Percentiles rank a stretch among this genome's conserved stretches.
Conservation (phyloP, 768 basidiomycete genomes). For the Pisolithus orientalis region DNA sequence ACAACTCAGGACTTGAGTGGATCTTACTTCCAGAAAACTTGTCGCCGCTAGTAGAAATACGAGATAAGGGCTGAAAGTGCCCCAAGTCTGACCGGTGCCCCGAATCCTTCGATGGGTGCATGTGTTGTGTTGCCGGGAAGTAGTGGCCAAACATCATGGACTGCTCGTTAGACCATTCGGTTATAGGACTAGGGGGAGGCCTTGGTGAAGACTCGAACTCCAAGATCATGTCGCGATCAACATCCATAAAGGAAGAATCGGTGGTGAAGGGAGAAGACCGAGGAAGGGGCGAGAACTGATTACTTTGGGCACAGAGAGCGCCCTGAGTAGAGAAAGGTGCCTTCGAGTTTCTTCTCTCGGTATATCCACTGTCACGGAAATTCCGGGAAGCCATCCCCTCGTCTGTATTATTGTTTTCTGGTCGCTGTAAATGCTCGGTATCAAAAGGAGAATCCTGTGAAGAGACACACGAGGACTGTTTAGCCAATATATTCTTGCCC, state of each 20-base stretch:
- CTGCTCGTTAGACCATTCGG: background rate
- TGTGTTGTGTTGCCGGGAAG: background rate
- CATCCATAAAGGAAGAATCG: slow-evolving; percentile 8
- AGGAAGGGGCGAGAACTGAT: slow-evolving; percentile 6
- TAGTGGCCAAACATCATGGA: background rate
- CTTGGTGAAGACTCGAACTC: slow-evolving; percentile 20
- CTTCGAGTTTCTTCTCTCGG: background rate
- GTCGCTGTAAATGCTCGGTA: too few species aligned
- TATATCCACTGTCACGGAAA: background rate
- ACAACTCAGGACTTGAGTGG: too few species aligned
- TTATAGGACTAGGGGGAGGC: background rate
- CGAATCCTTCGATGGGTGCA: too few species aligned
- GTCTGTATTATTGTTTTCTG: too few species aligned
- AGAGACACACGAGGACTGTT: background rate
- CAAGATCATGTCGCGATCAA: slow-evolving; percentile 8
- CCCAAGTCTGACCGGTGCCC: too few species aligned
- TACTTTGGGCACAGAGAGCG: background rate
- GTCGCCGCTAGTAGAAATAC: too few species aligned
- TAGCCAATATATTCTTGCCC: background rate
- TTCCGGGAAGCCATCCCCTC: too few species aligned
- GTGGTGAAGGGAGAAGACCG: slow-evolving; percentile 19
- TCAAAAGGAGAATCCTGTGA: background rate
- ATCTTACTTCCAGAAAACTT: too few species aligned
- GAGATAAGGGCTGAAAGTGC: too few species aligned
- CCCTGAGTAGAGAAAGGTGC: background rate